These are phyloP conservation scores for Conticribra guillardii DNA, from an alignment of 108 stramenopile species.

Conservation along the genomic window DNA sequence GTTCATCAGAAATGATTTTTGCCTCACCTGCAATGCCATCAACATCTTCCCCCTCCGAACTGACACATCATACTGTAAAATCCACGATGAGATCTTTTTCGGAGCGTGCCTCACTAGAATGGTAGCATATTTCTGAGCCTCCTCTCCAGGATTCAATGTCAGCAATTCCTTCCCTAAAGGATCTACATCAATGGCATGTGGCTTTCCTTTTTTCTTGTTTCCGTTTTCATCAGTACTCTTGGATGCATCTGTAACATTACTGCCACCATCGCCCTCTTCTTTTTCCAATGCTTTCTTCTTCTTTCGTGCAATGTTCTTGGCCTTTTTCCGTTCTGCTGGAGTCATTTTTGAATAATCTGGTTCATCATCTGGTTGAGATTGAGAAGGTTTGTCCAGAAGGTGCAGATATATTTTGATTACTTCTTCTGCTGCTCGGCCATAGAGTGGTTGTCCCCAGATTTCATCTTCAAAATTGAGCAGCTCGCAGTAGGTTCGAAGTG, in stretches of 20 bases:
- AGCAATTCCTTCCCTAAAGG: constrained; percentile 87
- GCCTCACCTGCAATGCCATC: constrained; percentile 81
- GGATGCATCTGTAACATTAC: constrained; percentile 43
- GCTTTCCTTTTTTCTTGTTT: constrained; percentile 61
- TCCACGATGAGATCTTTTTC: constrained; percentile 76
- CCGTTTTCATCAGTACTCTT: constrained; percentile 58
- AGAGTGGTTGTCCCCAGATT: constrained; percentile 82
- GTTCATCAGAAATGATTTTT: neutral
- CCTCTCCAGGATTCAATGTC: constrained; percentile 77
- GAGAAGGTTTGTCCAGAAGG: constrained; percentile 70
- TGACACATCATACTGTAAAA: constrained; percentile 89
- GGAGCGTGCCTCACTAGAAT: constrained; percentile 83
- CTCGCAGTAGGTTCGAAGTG: constrained; percentile 92
- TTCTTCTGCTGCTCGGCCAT: constrained; percentile 79
- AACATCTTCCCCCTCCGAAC: constrained; percentile 88
- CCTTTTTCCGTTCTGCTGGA: constrained; percentile 84
- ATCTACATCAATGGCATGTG: constrained; percentile 78
- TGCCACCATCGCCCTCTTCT: constrained; percentile 41
- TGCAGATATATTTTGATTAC: constrained; percentile 78
- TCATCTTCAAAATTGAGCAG: constrained; percentile 89
- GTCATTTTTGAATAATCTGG: constrained; percentile 88
- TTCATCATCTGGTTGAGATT: constrained; percentile 56
- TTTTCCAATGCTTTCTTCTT: constrained; percentile 64
- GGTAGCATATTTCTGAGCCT: constrained; percentile 79
- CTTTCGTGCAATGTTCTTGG: constrained; percentile 82